Base-by-base conservation (phyloP, 768 basidiomycete species). In the Tubosaeta brunneosetosa region DNA sequence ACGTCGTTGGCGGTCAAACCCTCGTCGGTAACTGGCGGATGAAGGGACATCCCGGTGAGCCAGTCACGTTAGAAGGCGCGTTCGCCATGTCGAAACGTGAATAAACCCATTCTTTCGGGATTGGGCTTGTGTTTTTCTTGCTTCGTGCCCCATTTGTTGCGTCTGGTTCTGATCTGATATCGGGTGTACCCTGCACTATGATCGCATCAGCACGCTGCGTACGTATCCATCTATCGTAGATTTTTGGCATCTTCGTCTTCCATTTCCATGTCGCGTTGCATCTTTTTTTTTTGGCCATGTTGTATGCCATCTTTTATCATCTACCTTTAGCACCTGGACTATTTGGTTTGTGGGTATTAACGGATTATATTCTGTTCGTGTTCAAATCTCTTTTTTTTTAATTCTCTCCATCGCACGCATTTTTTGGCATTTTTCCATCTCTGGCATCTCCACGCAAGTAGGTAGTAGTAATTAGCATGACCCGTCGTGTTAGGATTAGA, bases 1-100 rank as follows among this genome's bases (percentile, higher is more conserved):
- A 88, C 62, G 56, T 91, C 44, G 77, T 84, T 6, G 85, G 81
- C 0, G 79, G 78, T 9, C 68, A 77, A 52, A 86, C 78, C 51
- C 79, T 89, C 55, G 85, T 86, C 14, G 88, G 88, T 5, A 83
- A 82, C 51, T 89, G 88, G 88, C 74, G 88, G 29, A 67, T 67
- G 43, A 71, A 73, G 2, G 0, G 42, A 1, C 61, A 68, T 31
- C 53, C 61, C 27, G 59, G 77, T 75, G 36, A 65, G 63, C 49
- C 72, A 63, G 52, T 77, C 0, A 74, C 75, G 11, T 81, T 80
- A 66, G 87, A 89, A 63, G 78, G 82, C 29, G 75, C 86, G 7
- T 86, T 88, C 58, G 73, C 77, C 40, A 78, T 85, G 75, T 79
- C 81, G 32, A 72, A 73, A 63, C 69, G 78, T 53, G 71, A 74